Evolutionary conservation across 441 rosid species (phyloP).

Genomic region (Populus hybrid): DNA sequence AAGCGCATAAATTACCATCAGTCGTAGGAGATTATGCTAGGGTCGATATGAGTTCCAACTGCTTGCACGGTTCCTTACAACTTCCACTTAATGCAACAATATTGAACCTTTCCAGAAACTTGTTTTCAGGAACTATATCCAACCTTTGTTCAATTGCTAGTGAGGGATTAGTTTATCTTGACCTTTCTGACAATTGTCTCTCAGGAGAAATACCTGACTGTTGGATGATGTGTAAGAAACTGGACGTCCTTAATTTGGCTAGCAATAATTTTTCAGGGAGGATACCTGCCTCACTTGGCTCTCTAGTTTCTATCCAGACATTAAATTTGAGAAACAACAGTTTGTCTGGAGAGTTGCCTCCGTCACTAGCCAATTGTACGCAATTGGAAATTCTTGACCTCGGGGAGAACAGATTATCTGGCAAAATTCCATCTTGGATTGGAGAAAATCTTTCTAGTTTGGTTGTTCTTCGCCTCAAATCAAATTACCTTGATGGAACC

Average conservation of each 20-base stretch:
- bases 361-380: slow-evolving; percentile 13
- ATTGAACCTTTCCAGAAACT: slow-evolving; percentile 16
- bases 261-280: neutral
- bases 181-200: slow-evolving; percentile 12
- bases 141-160: neutral
- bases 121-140: neutral
- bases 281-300: slow-evolving; percentile 16
- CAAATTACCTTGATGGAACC: slow-evolving; percentile 17
- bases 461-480: slow-evolving; percentile 15
- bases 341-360: slow-evolving; percentile 20
- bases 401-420: slow-evolving; percentile 21
- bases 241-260: neutral
- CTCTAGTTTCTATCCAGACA: neutral
- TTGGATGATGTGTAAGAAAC: neutral
- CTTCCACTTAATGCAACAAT: too few relatives aligned
- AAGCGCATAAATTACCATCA: neutral
- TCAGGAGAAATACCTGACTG: neutral
- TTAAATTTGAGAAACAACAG: slow-evolving; percentile 19
- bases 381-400: slow-evolving; percentile 7
- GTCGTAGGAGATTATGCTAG: neutral
- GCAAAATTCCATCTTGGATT: slow-evolving; percentile 24
- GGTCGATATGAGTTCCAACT: slow-evolving; percentile 10
- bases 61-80: slow-evolving; percentile 6
- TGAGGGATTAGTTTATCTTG: neutral
- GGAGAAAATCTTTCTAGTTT: slow-evolving; percentile 8